Base-by-base conservation (phyloP, 148 eudicot species). In the Heliamphora exappendiculata region DNA sequence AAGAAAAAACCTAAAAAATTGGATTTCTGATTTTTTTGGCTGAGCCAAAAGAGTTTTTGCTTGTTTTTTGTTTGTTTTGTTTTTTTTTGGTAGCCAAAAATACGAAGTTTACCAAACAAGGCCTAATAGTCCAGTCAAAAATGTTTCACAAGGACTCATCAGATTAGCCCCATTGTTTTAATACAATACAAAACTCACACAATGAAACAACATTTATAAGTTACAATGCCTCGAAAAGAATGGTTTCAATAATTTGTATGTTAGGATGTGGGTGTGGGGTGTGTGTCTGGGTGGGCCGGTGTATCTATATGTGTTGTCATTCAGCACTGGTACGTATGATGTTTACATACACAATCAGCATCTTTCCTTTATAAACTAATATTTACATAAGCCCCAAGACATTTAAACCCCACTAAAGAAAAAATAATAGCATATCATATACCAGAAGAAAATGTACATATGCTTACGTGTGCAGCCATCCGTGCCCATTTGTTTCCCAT, bases 401-500 rank as follows among this genome's bases (percentile, higher is more conserved):
- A 45, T 29, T 9, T 2, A 74, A 71, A 5, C 2, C 50, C 5
- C 0, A 16, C 44, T 4, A 5, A 45, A 45, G 12, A 28, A 9
- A n/a, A 64, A 7, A 53, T 19, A 31, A 60, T 1, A 8, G 14
- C 7, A 49, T 33, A 11, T 81, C 28, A 63, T 58, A n/a, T 81
- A 28, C n/a, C 84, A 89, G 5, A 42, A 10, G 5, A 42, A 10
- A 42, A 42, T 42, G 45, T n/a, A n/a, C n/a, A n/a, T n/a, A n/a
- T n/a, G n/a, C n/a, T n/a, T 67, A 79, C 82, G 60, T 79, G 74
- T 49, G 88, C 85, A 78, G 98, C 98, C 98, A 94, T 94, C 51
- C 98, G 89, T 73, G 98, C 98, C 98, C 98, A 94, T 80, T 94
- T 94, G 75, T 94, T 94, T 70, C 98, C 98, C 91, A 94, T 87